Percentiles rank a stretch among this genome's conserved stretches.
These are phyloP conservation scores for Bondarzewia mesenterica DNA, from an alignment of 1,284 basidiomycete species.

Conservation along the genomic window DNA sequence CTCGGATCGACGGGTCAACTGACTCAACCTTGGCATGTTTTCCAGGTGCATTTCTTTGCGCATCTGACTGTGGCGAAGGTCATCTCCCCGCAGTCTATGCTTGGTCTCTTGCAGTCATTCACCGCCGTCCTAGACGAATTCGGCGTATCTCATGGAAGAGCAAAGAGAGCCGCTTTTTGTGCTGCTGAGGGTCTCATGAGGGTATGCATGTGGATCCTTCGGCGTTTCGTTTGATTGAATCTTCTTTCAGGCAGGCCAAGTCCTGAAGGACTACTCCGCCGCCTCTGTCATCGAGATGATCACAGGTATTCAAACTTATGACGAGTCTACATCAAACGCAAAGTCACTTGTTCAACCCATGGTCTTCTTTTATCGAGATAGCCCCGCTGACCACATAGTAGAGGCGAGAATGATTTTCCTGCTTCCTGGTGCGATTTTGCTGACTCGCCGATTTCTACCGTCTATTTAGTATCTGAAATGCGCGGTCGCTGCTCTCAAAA, in stretches of 20 bases:
- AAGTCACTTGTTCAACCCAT: constrained; percentile 60
- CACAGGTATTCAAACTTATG: constrained; percentile 54
- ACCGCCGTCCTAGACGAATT: constrained; percentile 85
- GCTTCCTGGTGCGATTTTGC: too few species aligned
- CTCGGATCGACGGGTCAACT: not conserved
- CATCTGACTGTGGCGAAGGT: constrained; percentile 73
- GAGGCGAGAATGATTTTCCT: constrained; percentile 37
- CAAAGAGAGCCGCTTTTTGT: constrained; percentile 78
- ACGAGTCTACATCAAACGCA: constrained; percentile 45
- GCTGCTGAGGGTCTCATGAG: constrained; percentile 85
- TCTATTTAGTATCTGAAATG: constrained; percentile 50
- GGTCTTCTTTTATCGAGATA: constrained; percentile 38
- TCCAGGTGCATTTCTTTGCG: constrained; percentile 85
- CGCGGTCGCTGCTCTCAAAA: constrained; percentile 46
- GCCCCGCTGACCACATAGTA: constrained; percentile 36
- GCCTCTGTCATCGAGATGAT: constrained; percentile 56
- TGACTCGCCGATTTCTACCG: too few species aligned
- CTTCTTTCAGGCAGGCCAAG: constrained; percentile 43
- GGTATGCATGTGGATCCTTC: constrained; percentile 26
- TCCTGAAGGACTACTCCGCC: constrained; percentile 42
- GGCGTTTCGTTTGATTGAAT: constrained; percentile 3
- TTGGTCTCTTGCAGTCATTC: constrained; percentile 73
- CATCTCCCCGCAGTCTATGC: constrained; percentile 69
- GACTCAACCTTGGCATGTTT: not conserved
- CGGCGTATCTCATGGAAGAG: constrained; percentile 80